A percentile compares a stretch with the other conserved stretches of the same genome.
These are phyloP conservation scores for Mrakia frigida DNA, from an alignment of 768 basidiomycete genomes.

Conservation along the genomic window DNA sequence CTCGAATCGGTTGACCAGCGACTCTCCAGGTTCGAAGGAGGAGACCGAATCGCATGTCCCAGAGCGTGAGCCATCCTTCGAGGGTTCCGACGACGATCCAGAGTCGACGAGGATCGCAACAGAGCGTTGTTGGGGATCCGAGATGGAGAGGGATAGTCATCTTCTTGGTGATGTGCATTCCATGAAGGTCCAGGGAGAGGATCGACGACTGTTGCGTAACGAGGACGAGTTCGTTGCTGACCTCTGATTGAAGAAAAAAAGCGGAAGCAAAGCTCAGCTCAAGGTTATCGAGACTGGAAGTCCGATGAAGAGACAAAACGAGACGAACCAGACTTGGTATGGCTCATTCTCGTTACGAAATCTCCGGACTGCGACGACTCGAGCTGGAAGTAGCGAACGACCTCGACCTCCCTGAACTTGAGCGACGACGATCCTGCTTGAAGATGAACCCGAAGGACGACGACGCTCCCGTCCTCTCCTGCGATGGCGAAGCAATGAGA, in stretches of 20 bases:
- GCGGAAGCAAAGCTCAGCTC: not conserved
- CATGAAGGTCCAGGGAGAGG: slow-evolving; percentile 71
- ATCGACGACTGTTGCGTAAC: slow-evolving; percentile 77
- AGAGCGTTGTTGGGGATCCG: slow-evolving; percentile 79
- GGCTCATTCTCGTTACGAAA: slow-evolving; percentile 75
- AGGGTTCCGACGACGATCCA: slow-evolving; percentile 89
- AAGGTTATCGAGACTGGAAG: not conserved
- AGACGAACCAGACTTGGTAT: slow-evolving; percentile 65
- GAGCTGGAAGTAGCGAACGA: slow-evolving; percentile 35
- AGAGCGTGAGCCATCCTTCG: slow-evolving; percentile 75
- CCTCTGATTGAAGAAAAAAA: not conserved
- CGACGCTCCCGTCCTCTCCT: slow-evolving; percentile 26
- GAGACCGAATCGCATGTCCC: slow-evolving; percentile 93
- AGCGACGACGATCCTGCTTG: slow-evolving; percentile 30
- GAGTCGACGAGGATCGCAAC: slow-evolving; percentile 72
- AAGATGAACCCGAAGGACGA: slow-evolving; percentile 40
- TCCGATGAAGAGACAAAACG: not conserved
- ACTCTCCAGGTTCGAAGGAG: slow-evolving; percentile 76
- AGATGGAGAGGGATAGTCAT: slow-evolving; percentile 80
- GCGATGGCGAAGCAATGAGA: slow-evolving; percentile 34
- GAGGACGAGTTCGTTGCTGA: slow-evolving; percentile 60
- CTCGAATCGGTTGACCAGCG: slow-evolving; percentile 50
- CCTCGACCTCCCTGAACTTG: slow-evolving; percentile 40
- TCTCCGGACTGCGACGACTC: slow-evolving; percentile 38
- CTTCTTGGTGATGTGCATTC: slow-evolving; percentile 67